A percentile compares a stretch with the other conserved stretches of the same genome.
Conservation (phyloP, 2,329 filamentous ascomycete species). For the Alternaria sp. region DNA sequence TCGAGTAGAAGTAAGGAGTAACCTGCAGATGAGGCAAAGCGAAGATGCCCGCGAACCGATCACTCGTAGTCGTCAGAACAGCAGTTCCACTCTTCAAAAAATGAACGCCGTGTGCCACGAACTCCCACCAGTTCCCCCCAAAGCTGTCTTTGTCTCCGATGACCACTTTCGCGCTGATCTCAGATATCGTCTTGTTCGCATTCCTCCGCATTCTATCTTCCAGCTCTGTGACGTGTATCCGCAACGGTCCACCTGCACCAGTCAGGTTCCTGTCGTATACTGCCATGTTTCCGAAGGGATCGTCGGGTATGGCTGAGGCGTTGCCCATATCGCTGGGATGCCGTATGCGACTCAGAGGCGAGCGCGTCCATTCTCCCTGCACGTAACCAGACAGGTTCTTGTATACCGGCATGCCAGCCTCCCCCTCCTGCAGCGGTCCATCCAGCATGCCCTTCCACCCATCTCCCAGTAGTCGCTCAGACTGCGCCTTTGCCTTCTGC, state of each 20-base stretch:
- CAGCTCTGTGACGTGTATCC: constrained; percentile 69
- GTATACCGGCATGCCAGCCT: constrained; percentile 66
- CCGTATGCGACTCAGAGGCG: constrained; percentile 56
- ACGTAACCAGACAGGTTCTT: constrained; percentile 79
- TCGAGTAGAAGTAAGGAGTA: constrained; percentile 58
- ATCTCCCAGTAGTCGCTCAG: constrained; percentile 50
- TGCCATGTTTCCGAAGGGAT: constrained; percentile 67
- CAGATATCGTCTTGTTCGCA: constrained; percentile 60
- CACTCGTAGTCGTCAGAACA: constrained; percentile 85
- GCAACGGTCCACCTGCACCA: constrained; percentile 68
- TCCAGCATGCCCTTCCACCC: constrained; percentile 33
- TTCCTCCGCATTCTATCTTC: constrained; percentile 44
- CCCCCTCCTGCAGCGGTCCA: constrained; percentile 46
- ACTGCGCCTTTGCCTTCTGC: constrained; percentile 66
- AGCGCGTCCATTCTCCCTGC: constrained; percentile 75
- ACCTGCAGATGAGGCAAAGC: constrained; percentile 83
- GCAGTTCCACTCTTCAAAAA: constrained; percentile 81
- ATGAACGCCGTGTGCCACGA: constrained; percentile 83
- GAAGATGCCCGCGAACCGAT: constrained; percentile 87
- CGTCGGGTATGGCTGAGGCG: constrained; percentile 65
- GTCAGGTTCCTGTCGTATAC: constrained; percentile 84
- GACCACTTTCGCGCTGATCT: constrained; percentile 72
- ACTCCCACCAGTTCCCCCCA: constrained; percentile 75
- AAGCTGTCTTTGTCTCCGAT: constrained; percentile 74
- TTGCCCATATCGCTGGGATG: constrained; percentile 55